phyloP scores from a whole-genome alignment of 1,284 basidiomycete genomes.

The Tilletiopsis washingtonensis region DNA sequence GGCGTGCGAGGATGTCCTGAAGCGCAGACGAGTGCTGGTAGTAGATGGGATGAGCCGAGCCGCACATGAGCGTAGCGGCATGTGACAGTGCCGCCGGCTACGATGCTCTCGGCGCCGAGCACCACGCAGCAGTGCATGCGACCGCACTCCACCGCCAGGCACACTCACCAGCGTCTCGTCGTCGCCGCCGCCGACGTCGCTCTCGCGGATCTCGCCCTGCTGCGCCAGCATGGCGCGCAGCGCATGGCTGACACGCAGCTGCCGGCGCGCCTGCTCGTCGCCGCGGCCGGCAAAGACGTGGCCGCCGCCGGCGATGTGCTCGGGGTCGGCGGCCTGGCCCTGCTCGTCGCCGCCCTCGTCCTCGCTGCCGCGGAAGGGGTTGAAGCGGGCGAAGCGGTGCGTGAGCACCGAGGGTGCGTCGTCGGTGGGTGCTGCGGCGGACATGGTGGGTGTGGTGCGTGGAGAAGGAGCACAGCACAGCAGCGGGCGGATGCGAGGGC shows the following conservation, averaged over 20 bases:
- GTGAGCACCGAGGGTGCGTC: slow-evolving; percentile 3
- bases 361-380: slow-evolving; percentile 18
- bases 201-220: slow-evolving; percentile 14
- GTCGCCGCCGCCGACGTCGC: slow-evolving; percentile 15
- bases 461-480: background rate
- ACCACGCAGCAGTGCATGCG: no score
- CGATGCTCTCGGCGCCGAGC: no score
- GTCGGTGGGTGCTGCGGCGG: background rate
- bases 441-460: slow-evolving; percentile 2
- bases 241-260: slow-evolving; percentile 30
- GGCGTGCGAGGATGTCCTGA: slow-evolving; percentile 18
- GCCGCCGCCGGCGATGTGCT: slow-evolving; percentile 35
- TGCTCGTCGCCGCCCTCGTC: slow-evolving; percentile 31
- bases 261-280: slow-evolving; percentile 17
- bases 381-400: slow-evolving; percentile 24
- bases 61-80: no score
- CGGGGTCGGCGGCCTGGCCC: slow-evolving; percentile 30
- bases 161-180: background rate
- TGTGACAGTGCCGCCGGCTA: no score
- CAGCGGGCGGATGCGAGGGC: background rate
- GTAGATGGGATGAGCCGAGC: background rate
- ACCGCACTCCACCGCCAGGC: background rate
- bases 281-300: slow-evolving; percentile 24
- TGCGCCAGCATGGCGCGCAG: slow-evolving; percentile 23
- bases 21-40: slow-evolving; percentile 8